Conservation (phyloP, 78 protist species). For the Chrysochromulina tobinii region DNA sequence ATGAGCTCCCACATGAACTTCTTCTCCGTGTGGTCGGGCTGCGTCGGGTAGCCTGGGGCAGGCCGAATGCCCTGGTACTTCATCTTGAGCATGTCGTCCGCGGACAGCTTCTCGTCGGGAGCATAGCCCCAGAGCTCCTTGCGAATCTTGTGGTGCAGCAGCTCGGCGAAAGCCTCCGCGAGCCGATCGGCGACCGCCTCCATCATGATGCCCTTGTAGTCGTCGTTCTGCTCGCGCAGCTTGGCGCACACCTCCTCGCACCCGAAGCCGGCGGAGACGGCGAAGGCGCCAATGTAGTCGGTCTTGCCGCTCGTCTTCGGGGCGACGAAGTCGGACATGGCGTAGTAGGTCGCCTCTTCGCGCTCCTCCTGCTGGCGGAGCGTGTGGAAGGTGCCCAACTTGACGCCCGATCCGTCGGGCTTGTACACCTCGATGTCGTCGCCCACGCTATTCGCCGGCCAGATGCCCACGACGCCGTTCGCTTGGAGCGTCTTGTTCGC, state of each 20-base stretch:
- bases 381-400: conserved; percentile 60
- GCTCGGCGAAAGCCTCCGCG: conserved; percentile 93
- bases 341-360: conserved; percentile 74
- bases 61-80: conserved; percentile 96
- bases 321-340: conserved; percentile 92
- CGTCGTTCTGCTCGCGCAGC: conserved; percentile 80
- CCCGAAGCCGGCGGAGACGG: conserved; percentile 87
- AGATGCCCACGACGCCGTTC: conserved; percentile 74
- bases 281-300: conserved; percentile 92
- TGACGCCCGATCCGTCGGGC: conserved; percentile 76
- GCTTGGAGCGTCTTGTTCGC: neutral
- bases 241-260: conserved; percentile 72
- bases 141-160: conserved; percentile 88
- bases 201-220: conserved; percentile 86
- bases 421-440: conserved; percentile 82
- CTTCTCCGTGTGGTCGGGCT: conserved; percentile 99
- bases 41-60: conserved; percentile 98
- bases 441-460: conserved; percentile 87
- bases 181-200: conserved; percentile 93
- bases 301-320: conserved; percentile 73
- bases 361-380: conserved; percentile 97
- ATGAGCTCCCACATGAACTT: conserved; percentile 81
- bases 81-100: conserved; percentile 80
- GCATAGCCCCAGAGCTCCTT: conserved; percentile 91
- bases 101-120: conserved; percentile 60